Evolutionary conservation across 1,284 basidiomycete species (phyloP).

Genomic region (Marasmius sp.): DNA sequence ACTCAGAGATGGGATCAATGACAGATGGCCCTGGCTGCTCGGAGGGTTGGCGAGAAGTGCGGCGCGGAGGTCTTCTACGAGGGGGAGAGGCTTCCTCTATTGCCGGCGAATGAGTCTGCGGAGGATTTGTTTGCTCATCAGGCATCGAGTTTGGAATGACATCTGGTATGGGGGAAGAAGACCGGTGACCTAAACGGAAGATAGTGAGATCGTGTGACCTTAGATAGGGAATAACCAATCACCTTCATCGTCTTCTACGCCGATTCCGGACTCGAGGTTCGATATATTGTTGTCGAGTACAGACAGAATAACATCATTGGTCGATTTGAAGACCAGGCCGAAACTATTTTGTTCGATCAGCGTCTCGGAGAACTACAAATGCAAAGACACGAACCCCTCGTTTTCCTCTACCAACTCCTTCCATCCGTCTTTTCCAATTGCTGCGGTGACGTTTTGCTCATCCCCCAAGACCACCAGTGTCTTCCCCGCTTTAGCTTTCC

Average conservation of each 20-base stretch:
- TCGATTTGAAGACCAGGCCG: slow-evolving; percentile 33
- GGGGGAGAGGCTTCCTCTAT: neutral
- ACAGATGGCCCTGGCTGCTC: neutral
- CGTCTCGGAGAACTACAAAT: neutral
- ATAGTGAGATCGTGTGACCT: neutral
- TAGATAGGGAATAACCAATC: neutral
- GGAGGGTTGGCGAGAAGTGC: neutral
- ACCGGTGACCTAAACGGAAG: neutral
- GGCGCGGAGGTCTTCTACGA: neutral
- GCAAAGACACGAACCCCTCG: slow-evolving; percentile 39
- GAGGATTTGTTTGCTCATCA: slow-evolving; percentile 37
- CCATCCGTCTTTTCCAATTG: slow-evolving; percentile 54
- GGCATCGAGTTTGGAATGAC: slow-evolving; percentile 43
- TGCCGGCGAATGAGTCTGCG: neutral
- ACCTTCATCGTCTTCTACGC: slow-evolving; percentile 6
- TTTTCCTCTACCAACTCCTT: slow-evolving; percentile 48
- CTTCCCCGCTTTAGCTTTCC: slow-evolving; percentile 46
- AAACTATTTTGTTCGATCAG: slow-evolving; percentile 29
- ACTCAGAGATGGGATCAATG: neutral
- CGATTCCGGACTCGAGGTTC: slow-evolving; percentile 20
- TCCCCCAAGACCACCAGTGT: slow-evolving; percentile 55
- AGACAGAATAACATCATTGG: slow-evolving; percentile 39
- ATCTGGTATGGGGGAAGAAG: slow-evolving; percentile 36
- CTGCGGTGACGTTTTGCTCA: slow-evolving; percentile 41
- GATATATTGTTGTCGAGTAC: slow-evolving; percentile 40